A percentile compares a stretch with the other conserved stretches of the same genome.
Conservation (phyloP, 331 rosid species). For the Rosa hybrid region DNA sequence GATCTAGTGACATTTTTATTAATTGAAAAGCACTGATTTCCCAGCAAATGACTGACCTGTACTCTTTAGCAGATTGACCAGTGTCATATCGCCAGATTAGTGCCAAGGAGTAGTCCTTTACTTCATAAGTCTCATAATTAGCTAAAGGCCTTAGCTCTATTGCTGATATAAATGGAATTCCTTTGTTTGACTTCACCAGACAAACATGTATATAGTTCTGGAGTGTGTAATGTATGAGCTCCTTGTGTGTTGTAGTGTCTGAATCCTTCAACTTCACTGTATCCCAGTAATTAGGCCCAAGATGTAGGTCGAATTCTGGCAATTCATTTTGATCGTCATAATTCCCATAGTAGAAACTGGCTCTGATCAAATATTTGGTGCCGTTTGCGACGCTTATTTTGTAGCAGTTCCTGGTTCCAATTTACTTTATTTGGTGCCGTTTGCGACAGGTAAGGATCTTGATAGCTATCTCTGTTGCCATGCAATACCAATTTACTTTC, state of each 20-base stretch:
- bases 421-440: background rate
- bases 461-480: background rate
- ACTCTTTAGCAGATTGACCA: background rate
- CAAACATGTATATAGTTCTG: slow-evolving; percentile 3
- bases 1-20: too few species aligned
- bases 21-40: background rate
- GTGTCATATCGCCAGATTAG: background rate
- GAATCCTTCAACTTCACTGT: background rate
- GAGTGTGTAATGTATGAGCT: slow-evolving; percentile 2
- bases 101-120: background rate
- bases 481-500: background rate
- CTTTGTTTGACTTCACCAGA: background rate
- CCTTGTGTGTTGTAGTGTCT: background rate
- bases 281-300: slow-evolving; percentile 13
- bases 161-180: slow-evolving; percentile 5
- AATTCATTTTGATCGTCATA: background rate
- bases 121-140: background rate
- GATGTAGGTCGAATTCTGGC: background rate
- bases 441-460: background rate
- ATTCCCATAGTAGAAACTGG: background rate
- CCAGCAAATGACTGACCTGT: background rate
- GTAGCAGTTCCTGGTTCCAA: slow-evolving; percentile 19
- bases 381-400: background rate
- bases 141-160: slow-evolving; percentile 15
- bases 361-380: slow-evolving; percentile 16